phyloP scores from a whole-genome alignment of 1,139 yeast species.

The Zygoascus sp. region DNA sequence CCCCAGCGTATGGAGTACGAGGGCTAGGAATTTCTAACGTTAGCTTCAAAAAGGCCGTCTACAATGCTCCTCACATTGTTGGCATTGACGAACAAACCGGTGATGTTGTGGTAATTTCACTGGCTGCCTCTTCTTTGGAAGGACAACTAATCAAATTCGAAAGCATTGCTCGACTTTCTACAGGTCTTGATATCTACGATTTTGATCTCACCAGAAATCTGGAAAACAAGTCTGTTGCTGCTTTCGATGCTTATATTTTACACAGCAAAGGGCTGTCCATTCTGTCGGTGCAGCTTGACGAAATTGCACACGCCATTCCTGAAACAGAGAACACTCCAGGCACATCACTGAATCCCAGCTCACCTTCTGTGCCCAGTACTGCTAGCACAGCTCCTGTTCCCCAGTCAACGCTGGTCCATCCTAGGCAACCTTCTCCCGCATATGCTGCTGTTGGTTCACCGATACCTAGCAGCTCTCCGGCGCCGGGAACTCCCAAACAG shows the following conservation, averaged over 20 bases:
- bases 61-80: slow-evolving; percentile 3
- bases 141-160: background rate
- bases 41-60: slow-evolving; percentile 2
- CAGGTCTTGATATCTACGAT: slow-evolving; percentile 17
- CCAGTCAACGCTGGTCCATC: background rate
- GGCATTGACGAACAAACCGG: background rate
- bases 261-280: slow-evolving; percentile 25
- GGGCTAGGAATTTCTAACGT: background rate
- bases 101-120: background rate
- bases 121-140: background rate
- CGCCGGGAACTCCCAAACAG: too few species aligned
- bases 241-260: slow-evolving; percentile 23
- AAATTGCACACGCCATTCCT: slow-evolving; percentile 7
- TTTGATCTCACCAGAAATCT: slow-evolving; percentile 20
- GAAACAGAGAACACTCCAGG: background rate
- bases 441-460: too few species aligned
- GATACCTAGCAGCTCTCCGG: too few species aligned
- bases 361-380: background rate
- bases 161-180: slow-evolving; percentile 13
- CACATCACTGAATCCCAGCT: background rate
- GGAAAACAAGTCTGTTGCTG: slow-evolving; percentile 16
- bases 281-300: slow-evolving; percentile 16
- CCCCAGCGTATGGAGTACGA: background rate
- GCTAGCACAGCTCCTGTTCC: background rate
- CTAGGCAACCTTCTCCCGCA: too few species aligned